Conservation (phyloP, 495 filamentous ascomycete species). For the Tuber borchii region DNA sequence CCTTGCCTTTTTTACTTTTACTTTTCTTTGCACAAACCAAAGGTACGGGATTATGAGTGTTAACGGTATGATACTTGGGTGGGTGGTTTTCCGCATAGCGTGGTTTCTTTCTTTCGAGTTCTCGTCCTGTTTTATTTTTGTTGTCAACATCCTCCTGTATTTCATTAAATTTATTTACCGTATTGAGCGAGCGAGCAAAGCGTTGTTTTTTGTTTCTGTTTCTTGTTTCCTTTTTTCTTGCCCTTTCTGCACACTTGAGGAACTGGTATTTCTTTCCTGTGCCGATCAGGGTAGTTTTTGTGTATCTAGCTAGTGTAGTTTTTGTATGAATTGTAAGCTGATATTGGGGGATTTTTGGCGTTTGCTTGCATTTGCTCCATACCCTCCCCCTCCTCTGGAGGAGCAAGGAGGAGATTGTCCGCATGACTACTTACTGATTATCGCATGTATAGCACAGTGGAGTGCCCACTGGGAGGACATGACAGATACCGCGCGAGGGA, state of each 20-base stretch:
- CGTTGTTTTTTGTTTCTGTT: slow-evolving; percentile 21
- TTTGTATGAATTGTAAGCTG: slow-evolving; percentile 1
- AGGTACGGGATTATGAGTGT: slow-evolving; percentile 46
- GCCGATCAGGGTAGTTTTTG: neutral
- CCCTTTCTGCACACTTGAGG: slow-evolving; percentile 4
- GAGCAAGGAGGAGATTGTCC: neutral
- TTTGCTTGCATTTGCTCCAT: neutral
- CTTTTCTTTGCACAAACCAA: slow-evolving; percentile 40
- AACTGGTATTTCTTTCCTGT: slow-evolving; percentile 2
- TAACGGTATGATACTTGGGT: slow-evolving; percentile 47
- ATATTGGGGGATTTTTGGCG: neutral
- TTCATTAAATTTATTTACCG: slow-evolving; percentile 33
- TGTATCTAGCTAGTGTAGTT: neutral
- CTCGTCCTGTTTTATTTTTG: slow-evolving; percentile 11
- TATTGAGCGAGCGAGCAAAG: slow-evolving; percentile 1
- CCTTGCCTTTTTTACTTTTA: slow-evolving; percentile 1
- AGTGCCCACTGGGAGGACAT: neutral
- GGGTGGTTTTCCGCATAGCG: slow-evolving; percentile 46
- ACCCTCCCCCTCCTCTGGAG: neutral
- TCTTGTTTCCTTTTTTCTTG: slow-evolving; percentile 18
- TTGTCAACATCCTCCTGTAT: neutral
- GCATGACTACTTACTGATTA: neutral
- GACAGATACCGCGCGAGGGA: neutral
- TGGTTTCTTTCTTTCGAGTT: slow-evolving; percentile 41
- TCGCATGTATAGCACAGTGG: neutral